Conservation (phyloP, 805 yeast species). For the Monosporozyma unispora region DNA sequence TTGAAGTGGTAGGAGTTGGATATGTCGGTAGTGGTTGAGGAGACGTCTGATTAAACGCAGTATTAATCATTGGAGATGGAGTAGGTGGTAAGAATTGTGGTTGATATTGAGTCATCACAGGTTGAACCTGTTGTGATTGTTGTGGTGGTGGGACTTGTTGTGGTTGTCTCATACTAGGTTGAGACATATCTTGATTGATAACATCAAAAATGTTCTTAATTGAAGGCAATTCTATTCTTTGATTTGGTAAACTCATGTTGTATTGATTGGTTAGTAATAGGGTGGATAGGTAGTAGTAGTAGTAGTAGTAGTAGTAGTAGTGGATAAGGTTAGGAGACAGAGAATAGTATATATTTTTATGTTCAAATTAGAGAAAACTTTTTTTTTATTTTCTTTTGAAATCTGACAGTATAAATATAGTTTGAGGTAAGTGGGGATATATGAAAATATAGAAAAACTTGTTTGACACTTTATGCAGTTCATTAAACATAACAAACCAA, state of each 20-base stretch:
- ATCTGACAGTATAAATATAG: too few species aligned
- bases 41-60: neutral
- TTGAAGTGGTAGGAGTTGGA: neutral
- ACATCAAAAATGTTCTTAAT: conserved; percentile 3
- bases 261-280: too few species aligned
- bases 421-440: too few species aligned
- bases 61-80: neutral
- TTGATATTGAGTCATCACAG: neutral
- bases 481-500: too few species aligned
- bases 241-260: neutral
- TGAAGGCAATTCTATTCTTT: conserved; percentile 3
- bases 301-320: too few species aligned
- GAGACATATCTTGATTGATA: neutral
- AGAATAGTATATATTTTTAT: too few species aligned
- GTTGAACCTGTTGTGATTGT: neutral
- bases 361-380: too few species aligned
- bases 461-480: neutral
- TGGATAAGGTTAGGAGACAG: too few species aligned
- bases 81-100: neutral
- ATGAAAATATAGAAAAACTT: too few species aligned
- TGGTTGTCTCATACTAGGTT: neutral
- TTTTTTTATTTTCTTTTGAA: too few species aligned
- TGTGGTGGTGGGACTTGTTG: neutral
- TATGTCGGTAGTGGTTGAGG: conserved; percentile 2
- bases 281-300: too few species aligned